These are phyloP conservation scores for Licmophora abbreviata DNA, from an alignment of 108 stramenopile genomes.

Conservation along the genomic window DNA sequence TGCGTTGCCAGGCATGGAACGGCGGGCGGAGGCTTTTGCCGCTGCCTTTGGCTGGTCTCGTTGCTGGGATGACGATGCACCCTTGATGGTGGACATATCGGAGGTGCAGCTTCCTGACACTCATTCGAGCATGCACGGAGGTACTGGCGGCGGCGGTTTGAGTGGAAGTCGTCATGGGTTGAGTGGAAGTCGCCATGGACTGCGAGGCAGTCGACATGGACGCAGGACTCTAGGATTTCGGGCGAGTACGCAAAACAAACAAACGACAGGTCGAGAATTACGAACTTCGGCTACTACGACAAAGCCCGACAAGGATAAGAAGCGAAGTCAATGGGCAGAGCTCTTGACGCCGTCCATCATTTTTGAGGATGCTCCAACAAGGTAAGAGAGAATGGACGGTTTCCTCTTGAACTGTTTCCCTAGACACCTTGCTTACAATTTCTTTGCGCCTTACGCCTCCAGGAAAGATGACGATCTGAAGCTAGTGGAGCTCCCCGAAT, in stretches of 20 bases:
- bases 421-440: background rate
- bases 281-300: constrained; percentile 15
- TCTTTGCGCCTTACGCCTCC: background rate
- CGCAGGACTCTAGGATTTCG: constrained; percentile 63
- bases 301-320: constrained; percentile 16
- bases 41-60: constrained; percentile 88
- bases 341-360: constrained; percentile 61
- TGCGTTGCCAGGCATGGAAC: constrained; percentile 70
- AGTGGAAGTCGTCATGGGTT: constrained; percentile 44
- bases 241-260: constrained; percentile 39
- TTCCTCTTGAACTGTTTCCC: background rate
- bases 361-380: constrained; percentile 46
- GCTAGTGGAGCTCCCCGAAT: constrained; percentile 67
- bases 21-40: constrained; percentile 77
- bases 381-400: no score
- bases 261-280: constrained; percentile 28
- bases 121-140: constrained; percentile 30
- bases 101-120: constrained; percentile 24
- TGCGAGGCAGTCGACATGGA: constrained; percentile 37
- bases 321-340: constrained; percentile 52
- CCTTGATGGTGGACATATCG: constrained; percentile 47
- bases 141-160: constrained; percentile 15
- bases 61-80: constrained; percentile 70
- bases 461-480: constrained; percentile 71
- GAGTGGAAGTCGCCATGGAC: constrained; percentile 54